These are phyloP conservation scores for Fusarium nisikadoi DNA, from an alignment of 2,329 filamentous ascomycete genomes.

Conservation along the genomic window DNA sequence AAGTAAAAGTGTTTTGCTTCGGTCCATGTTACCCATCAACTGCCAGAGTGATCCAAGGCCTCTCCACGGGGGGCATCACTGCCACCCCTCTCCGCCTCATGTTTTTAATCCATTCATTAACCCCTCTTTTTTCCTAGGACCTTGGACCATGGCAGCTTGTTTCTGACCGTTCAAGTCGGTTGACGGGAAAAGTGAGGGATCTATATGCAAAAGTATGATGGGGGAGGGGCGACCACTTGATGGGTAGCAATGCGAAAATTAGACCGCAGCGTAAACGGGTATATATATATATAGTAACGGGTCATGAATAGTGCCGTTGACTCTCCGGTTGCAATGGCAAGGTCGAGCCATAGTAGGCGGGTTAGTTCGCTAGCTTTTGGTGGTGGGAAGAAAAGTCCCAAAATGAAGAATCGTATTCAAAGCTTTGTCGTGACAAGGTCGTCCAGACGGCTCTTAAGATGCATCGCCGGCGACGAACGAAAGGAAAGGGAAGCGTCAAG, in stretches of 20 bases:
- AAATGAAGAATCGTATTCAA: conserved; percentile 32
- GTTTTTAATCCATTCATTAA: conserved; percentile 9
- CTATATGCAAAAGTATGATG: conserved; percentile 27
- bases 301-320: conserved; percentile 41
- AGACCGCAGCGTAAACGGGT: conserved; percentile 47
- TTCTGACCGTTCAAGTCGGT: conserved; percentile 23
- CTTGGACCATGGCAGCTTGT: conserved; percentile 38
- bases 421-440: conserved; percentile 40
- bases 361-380: conserved; percentile 36
- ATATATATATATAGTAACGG: conserved; percentile 45
- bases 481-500: conserved; percentile 25
- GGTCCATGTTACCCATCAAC: conserved; percentile 36
- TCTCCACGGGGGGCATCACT: conserved; percentile 32
- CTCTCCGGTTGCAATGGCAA: conserved; percentile 33
- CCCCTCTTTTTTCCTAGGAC: conserved; percentile 25
- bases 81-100: conserved; percentile 24
- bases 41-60: conserved; percentile 43
- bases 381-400: conserved; percentile 13
- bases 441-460: conserved; percentile 42
- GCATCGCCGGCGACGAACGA: conserved; percentile 42
- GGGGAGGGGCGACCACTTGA: conserved; percentile 35
- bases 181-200: conserved; percentile 1
- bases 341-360: conserved; percentile 33
- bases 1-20: conserved; percentile 41
- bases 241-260: conserved; percentile 44